phyloP scores from a whole-genome alignment of 163 green algal genomes.

The Chlorella variabilis region DNA sequence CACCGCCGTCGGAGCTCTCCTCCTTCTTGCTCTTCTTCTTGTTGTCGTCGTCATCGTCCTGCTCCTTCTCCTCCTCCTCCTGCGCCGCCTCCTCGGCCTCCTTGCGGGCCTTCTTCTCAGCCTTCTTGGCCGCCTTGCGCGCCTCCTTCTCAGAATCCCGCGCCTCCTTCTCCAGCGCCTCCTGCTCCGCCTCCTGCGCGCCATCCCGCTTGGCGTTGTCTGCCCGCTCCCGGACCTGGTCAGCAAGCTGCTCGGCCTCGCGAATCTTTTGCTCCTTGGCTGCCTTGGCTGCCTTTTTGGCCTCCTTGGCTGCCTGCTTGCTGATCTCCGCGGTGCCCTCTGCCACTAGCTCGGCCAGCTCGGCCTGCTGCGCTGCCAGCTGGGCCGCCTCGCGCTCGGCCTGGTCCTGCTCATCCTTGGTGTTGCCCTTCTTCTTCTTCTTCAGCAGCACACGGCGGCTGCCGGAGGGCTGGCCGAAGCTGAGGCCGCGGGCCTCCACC shows the following conservation, averaged over 20 bases:
- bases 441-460: background rate
- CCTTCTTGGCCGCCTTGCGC: background rate
- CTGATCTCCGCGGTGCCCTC: background rate
- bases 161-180: background rate
- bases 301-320: background rate
- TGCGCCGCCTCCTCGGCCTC: background rate
- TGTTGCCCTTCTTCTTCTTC: too few relatives aligned
- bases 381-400: background rate
- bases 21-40: background rate
- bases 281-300: background rate
- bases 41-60: background rate
- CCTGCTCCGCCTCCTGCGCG: background rate
- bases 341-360: background rate
- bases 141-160: background rate
- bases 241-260: slow-evolving; percentile 10
- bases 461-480: too few relatives aligned
- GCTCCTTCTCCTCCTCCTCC: background rate
- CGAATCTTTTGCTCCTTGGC: background rate
- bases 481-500: background rate
- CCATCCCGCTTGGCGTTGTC: background rate
- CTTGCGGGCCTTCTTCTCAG: background rate
- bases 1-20: too few relatives aligned
- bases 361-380: background rate
- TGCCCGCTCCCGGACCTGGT: background rate
- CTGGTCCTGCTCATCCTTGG: background rate